Base-by-base conservation (phyloP, 148 eudicot species). In the Bassia scoparia region DNA sequence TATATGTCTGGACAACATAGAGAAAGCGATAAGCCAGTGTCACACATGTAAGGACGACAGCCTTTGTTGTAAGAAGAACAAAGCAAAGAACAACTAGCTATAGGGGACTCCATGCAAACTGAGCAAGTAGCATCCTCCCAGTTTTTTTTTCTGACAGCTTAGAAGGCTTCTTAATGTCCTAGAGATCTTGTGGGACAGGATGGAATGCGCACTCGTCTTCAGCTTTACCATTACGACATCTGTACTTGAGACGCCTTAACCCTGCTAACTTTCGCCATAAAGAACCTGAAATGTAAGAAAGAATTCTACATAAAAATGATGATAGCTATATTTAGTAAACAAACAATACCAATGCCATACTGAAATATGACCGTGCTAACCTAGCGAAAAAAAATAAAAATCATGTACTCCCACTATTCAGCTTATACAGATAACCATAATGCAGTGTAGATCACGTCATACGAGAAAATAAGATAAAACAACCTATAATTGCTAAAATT, bases 11-110 rank as follows among this genome's bases (percentile, higher is more conserved):
- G 87, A 44, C 89, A 86, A 66, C 84, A n/a, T 86, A 53, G 89
- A 86, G n/a, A 37, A 80, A 84, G 23, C 86, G 87, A 60, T 58
- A 59, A n/a, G 80, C 84, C 75, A 34, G 89, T 86, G 60, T 83
- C 87, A 61, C 89, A 86, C 89, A 86, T 86, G 80, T 84, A 86
- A 30, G 89, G 87, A 29, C 86, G 89, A 56, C 89, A 86, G n/a
- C 89, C 89, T 38, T 84, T 86, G 66, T 78, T 79, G 69, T 86
- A 79, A 24, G 87, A 86, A 52, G 86, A 80, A 29, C 89, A 86
- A 23, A 86, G 87, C 27, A 86, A 76, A 86, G 89, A 62, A 86
- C 87, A 17, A 86, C 87, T n/a, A n/a, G n/a, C n/a, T n/a, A 72
- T 86, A 69, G 89, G 89, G 4, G 69, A 66, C 71, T 86, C 89